A percentile compares a stretch with the other conserved stretches of the same genome.
phyloP scores from a whole-genome alignment of 2,329 filamentous ascomycete species.

The Dactylellina drechsleri region DNA sequence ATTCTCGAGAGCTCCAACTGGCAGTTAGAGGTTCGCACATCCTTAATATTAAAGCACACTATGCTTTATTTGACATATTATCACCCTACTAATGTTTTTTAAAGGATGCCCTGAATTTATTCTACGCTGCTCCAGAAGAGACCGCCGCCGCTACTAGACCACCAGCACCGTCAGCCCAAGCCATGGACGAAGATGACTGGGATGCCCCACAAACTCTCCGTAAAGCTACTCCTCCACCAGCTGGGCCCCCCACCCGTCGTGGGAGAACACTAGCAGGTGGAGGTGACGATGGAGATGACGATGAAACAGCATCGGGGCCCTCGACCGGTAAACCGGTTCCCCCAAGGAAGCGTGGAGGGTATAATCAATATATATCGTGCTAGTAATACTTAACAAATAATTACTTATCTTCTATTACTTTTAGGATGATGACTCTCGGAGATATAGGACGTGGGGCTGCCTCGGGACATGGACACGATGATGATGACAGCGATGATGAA shows the following conservation, averaged over 20 bases:
- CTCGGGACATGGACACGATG: slow-evolving; percentile 62
- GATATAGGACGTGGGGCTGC: slow-evolving; percentile 34
- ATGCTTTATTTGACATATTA: not conserved
- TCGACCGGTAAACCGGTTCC: slow-evolving; percentile 7
- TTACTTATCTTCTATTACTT: not conserved
- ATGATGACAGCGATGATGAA: slow-evolving; percentile 68
- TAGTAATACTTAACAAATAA: too few species aligned
- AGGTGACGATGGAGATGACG: slow-evolving; percentile 21
- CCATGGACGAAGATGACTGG: slow-evolving; percentile 38
- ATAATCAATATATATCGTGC: not conserved
- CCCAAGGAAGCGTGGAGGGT: slow-evolving; percentile 49
- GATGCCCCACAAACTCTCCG: slow-evolving; percentile 44
- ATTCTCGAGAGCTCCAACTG: slow-evolving; percentile 74
- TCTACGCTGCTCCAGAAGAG: slow-evolving; percentile 45
- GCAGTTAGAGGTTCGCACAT: slow-evolving; percentile 72
- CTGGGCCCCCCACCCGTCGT: slow-evolving; percentile 3
- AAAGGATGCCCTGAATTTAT: slow-evolving; percentile 51
- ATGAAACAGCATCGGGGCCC: slow-evolving; percentile 13
- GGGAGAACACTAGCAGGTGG: slow-evolving; percentile 38
- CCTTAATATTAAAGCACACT: slow-evolving; percentile 62
- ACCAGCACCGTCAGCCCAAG: slow-evolving; percentile 2
- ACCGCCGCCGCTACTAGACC: slow-evolving; percentile 27
- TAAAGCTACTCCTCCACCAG: slow-evolving; percentile 45
- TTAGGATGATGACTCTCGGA: slow-evolving; percentile 49
- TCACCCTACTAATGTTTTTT: not conserved